These are phyloP conservation scores for Ceratobasidium sp. DNA, from an alignment of 1,284 basidiomycete species.

Conservation along the genomic window DNA sequence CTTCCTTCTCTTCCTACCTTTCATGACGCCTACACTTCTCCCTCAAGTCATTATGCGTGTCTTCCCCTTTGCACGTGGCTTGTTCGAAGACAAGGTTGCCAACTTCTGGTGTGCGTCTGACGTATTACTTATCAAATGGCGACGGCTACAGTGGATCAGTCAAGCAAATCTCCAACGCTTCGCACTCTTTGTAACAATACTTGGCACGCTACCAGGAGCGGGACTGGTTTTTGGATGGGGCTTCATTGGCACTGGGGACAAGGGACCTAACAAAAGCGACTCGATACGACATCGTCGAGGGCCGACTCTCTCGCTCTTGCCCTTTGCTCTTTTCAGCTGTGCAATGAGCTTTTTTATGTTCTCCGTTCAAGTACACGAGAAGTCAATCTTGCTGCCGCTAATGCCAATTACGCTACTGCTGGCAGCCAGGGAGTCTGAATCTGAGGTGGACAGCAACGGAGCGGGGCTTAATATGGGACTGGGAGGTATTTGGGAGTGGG, in stretches of 20 bases:
- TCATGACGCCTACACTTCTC: constrained; percentile 65
- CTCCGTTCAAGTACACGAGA: constrained; percentile 96
- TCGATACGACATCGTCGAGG: constrained; percentile 6
- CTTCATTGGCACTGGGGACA: constrained; percentile 24
- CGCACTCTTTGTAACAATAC: constrained; percentile 53
- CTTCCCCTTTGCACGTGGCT: constrained; percentile 88
- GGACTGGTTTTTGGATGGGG: constrained; percentile 49
- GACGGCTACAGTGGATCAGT: constrained; percentile 59
- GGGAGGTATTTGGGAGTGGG: constrained; percentile 75
- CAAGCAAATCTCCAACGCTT: constrained; percentile 47
- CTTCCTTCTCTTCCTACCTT: constrained; percentile 78
- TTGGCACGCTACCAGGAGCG: constrained; percentile 61
- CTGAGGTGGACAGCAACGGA: constrained; percentile 58
- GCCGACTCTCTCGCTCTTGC: constrained; percentile 70
- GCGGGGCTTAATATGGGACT: neutral
- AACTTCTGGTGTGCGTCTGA: constrained; percentile 97
- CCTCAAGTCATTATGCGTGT: constrained; percentile 80
- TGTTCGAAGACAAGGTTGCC: constrained; percentile 97
- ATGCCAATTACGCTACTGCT: constrained; percentile 85
- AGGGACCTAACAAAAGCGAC: neutral
- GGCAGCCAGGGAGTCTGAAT: constrained; percentile 60
- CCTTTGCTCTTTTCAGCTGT: constrained; percentile 74
- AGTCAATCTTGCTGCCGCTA: constrained; percentile 88
- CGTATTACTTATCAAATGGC: constrained; percentile 82
- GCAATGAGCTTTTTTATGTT: constrained; percentile 93